Conservation (phyloP, 352 stramenopile genomes). For the Pythium sukuiense region DNA sequence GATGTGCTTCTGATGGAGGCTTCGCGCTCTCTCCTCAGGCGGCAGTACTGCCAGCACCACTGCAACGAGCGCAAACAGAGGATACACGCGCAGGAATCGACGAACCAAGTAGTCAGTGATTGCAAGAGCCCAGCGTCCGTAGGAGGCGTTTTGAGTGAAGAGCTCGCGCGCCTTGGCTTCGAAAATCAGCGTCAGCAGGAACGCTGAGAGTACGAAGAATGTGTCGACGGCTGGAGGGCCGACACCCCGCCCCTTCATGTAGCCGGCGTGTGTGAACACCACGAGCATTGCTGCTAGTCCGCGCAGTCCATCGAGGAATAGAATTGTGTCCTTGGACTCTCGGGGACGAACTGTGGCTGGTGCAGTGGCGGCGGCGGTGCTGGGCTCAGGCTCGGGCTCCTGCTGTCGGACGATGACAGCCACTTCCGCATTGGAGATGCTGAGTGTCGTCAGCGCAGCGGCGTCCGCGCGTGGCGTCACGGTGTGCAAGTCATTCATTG, state of each 20-base stretch:
- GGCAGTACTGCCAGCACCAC: slow-evolving; percentile 6
- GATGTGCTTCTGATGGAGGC: not conserved
- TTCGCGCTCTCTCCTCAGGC: slow-evolving; percentile 1
- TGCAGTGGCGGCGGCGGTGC: not conserved
- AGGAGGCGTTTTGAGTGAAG: slow-evolving; percentile 27
- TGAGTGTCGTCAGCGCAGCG: not conserved
- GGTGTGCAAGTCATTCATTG: not conserved
- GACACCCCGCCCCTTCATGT: slow-evolving; percentile 39
- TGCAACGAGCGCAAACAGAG: slow-evolving; percentile 36
- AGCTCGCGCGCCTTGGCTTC: slow-evolving; percentile 44
- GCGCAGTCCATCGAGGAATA: slow-evolving; percentile 33
- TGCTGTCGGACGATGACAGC: not conserved
- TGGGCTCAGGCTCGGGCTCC: not conserved
- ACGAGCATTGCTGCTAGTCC: slow-evolving; percentile 31
- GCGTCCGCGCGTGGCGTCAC: not conserved
- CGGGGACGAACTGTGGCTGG: not conserved
- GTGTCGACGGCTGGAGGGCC: slow-evolving; percentile 42
- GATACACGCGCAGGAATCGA: slow-evolving; percentile 50
- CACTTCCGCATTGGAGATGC: not conserved
- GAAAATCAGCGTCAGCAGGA: slow-evolving; percentile 53
- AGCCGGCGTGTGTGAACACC: slow-evolving; percentile 25
- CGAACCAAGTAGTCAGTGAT: slow-evolving; percentile 47
- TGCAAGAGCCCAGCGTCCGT: slow-evolving; percentile 33
- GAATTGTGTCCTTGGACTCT: slow-evolving; percentile 15
- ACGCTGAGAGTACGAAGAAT: slow-evolving; percentile 59